Base-by-base conservation (phyloP, 345 rosid genomes). In the Heritiera fomes region DNA sequence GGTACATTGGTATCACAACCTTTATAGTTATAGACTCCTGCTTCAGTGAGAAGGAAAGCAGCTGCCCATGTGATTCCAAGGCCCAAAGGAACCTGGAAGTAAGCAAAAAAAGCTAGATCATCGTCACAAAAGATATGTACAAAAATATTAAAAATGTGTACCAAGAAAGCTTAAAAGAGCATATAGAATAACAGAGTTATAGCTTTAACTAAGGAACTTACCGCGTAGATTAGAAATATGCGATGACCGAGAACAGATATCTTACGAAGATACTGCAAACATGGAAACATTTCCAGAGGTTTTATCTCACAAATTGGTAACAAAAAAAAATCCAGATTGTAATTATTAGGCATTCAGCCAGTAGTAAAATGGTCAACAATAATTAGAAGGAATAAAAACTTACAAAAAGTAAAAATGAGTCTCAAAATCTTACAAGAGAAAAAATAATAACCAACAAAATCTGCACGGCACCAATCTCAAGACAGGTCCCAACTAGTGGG, bases 211-310 rank as follows among this genome's bases (percentile, higher is more conserved):
- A 55, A 38, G 60, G 23, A 79, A 79, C 88, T 81, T 88, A 96
- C 99, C 70, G 99, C 97, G 77, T 96, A 95, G 69, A 95, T 91
- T 56, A 93, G 92, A 87, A 95, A 95, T 75, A 95, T 75, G 12
- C 98, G 97, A 89, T 95, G 99, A 58, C 99, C 95, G 62, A 92
- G 77, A 79, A 95, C 88, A 70, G 97, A 95, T 79, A 95, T 85
- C 88, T 95, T 95, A 15, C 99, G 93, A 71, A 95, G 97, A 73
- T 95, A 95, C 99, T 95, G 95, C 90, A 86, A 69, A 81, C 1
- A 65, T 23, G 50, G 18, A 64, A 73, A 72, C 52, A 61, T 55
- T 30, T 73, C 78, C n/a, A 84, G 77, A 66, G 75, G 46, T 59
- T 64, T 74, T 66, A 40, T 47, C 73, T 66, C 61, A 78, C 18